Conservation (phyloP, 768 basidiomycete species). For the Russula compacta region DNA sequence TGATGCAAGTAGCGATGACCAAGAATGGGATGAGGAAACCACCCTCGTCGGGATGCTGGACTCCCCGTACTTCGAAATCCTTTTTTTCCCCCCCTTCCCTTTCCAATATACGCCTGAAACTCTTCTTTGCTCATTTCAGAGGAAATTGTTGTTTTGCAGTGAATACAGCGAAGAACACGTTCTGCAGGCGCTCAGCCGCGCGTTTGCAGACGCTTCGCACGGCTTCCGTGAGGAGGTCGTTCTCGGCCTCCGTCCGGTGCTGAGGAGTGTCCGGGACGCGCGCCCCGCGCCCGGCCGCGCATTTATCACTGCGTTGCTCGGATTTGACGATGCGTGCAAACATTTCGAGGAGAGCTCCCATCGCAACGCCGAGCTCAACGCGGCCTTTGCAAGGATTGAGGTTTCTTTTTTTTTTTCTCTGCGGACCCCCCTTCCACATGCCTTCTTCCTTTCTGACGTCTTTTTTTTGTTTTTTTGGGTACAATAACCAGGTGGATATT, state of each 20-base stretch:
- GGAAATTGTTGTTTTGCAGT: not conserved
- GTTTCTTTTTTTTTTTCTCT: not conserved
- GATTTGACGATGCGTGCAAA: constrained; percentile 13
- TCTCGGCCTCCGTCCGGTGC: not conserved
- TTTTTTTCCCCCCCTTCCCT: no score
- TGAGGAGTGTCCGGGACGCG: not conserved
- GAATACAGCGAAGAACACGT: not conserved
- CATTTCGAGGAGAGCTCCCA: constrained; percentile 1
- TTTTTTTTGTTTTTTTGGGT: no score
- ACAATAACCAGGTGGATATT: no score
- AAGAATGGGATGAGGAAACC: constrained; percentile 1
- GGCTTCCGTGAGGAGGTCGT: not conserved
- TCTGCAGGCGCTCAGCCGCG: not conserved
- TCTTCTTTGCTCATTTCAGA: not conserved
- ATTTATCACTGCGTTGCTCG: not conserved
- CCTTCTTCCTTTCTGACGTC: not conserved
- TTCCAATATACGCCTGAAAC: no score
- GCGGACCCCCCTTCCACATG: not conserved
- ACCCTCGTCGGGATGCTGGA: constrained; percentile 6
- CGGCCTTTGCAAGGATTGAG: constrained; percentile 9
- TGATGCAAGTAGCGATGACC: not conserved
- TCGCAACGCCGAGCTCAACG: not conserved
- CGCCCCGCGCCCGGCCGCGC: constrained; percentile 5
- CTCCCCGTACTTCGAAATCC: not conserved
- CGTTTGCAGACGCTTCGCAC: constrained; percentile 6